Evolutionary conservation across 805 yeast genomes (phyloP), one percentile per base, ranked within the genome.

Genomic region (Teunomyces cretensis): DNA sequence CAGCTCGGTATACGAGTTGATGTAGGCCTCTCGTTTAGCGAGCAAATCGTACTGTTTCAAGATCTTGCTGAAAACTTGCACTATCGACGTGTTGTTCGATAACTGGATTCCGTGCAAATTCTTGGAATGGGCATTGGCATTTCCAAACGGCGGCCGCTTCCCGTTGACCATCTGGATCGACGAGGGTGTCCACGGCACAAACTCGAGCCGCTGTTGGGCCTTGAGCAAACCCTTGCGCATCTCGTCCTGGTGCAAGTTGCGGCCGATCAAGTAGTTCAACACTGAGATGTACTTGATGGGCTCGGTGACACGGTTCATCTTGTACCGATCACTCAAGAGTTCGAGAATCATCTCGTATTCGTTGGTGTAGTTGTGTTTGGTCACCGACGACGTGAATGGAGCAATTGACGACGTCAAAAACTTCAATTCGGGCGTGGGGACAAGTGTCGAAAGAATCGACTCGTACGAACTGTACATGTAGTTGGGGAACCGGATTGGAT

Each of bases 401-500:
- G 74, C 72, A 15, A 71, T 60, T 17, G 76, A 62, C 2, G 73
- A 58, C 1, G 74, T 62, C 32, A 72, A 58, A 47, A 87, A 88
- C 62, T 89, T 96, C 53, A 86, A 69, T 37, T 85, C 85, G 1
- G 96, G 96, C 0, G 89, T 84, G 2, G 97, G 97, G 2, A 94
- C 79, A 52, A 94, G 65, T 1, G 92, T 81, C 1, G 97, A 83
- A 41, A 89, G 65, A 13, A 94, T 81, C 40, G 95, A 84, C 32
- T 90, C 87, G 53, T 86, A 68, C 3, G 96, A 88, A 58, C 86
- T 87, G 72, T 88, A 91, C 79, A 90, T 84, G 67, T 89, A 89
- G 39, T 94, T 84, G 3, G 99, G 99, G 62, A 86, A 92, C 53
- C 99, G 74, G 37, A 94, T 67, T 0, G 98, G 87, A 49, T 92